Conservation (phyloP, 2,329 filamentous ascomycete species). For the Penicillium aurantiogriseum region DNA sequence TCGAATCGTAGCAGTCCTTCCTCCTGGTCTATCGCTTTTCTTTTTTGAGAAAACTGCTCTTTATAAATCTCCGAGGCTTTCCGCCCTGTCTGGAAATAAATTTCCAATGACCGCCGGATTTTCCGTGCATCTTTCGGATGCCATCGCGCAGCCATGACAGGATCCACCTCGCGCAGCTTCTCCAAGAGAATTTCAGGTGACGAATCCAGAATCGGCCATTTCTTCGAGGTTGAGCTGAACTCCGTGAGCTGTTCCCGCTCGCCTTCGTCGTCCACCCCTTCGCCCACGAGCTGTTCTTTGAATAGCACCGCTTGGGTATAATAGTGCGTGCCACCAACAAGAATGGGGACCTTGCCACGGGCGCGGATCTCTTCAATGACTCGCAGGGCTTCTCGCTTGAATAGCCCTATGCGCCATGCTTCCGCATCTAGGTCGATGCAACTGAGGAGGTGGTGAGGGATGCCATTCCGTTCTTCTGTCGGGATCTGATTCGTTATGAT, state of each 20-base stretch:
- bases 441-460: constrained; percentile 86
- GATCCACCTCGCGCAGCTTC: constrained; percentile 77
- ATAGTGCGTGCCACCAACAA: constrained; percentile 94
- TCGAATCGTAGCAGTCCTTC: constrained; percentile 49
- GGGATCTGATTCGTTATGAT: constrained; percentile 96
- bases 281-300: constrained; percentile 62
- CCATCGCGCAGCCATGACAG: constrained; percentile 85
- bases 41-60: constrained; percentile 59
- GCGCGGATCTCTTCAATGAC: constrained; percentile 74
- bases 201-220: constrained; percentile 69
- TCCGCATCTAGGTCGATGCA: constrained; percentile 72
- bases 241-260: constrained; percentile 25
- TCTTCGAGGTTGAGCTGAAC: constrained; percentile 31
- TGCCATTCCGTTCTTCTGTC: constrained; percentile 67
- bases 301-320: constrained; percentile 90
- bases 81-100: constrained; percentile 78
- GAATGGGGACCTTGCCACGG: constrained; percentile 77
- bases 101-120: constrained; percentile 84
- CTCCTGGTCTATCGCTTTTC: constrained; percentile 24
- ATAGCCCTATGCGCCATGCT: constrained; percentile 79
- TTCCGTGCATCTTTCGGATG: constrained; percentile 91
- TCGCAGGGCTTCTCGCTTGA: constrained; percentile 66
- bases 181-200: constrained; percentile 69
- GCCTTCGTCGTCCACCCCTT: constrained; percentile 28
- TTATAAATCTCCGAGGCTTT: constrained; percentile 83